Base-by-base conservation (phyloP, 257 asterid genomes). In the Petrea volubilis region DNA sequence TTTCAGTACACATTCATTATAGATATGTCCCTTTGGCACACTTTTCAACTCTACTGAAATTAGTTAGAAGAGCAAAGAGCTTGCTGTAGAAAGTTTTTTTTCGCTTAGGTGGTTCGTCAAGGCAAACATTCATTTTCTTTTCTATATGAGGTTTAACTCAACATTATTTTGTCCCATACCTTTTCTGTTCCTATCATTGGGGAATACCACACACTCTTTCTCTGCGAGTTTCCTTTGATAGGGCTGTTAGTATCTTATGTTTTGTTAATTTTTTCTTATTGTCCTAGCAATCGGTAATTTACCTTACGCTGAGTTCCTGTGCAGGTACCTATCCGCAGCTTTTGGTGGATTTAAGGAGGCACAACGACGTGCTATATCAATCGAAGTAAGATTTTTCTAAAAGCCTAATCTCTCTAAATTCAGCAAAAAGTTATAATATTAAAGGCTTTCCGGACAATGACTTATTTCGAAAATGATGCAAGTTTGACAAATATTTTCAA, bases 321-420 rank as follows among this genome's bases (percentile, higher is more conserved):
- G 76, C 87, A 93, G 96, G 82, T 90, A 90, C 46, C 61, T 88
- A 4, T 81, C 90, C 62, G 95, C 96, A 60, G 90, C 92, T 77
- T 56, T 81, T 2, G 87, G 83, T 72, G 96, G 97, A 70, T 86
- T 90, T 76, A 87, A 85, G 75, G 97, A 93, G 80, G 83, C 86
- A 34, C 96, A 93, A 64, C 82, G 97, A 60, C 97, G 98, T 27
- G 96, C 96, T 25, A 82, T 93, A 74, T 88, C 98, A 21, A 87
- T 93, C 3, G 96, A 93, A 86, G 98, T 90, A 80, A 78, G 80
- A 60, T 49, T 50, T 40, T 14, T 43, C 23, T n/a, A 29, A 60
- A 57, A 12, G 17, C 60, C 18, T 28, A 41, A n/a, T n/a, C n/a
- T 38, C 50, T 69, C 43, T 56, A 61, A 23, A 38, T 52, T 28